Evolutionary conservation across 208 protist genomes (phyloP).

Genomic region (Leishmania arabica): DNA sequence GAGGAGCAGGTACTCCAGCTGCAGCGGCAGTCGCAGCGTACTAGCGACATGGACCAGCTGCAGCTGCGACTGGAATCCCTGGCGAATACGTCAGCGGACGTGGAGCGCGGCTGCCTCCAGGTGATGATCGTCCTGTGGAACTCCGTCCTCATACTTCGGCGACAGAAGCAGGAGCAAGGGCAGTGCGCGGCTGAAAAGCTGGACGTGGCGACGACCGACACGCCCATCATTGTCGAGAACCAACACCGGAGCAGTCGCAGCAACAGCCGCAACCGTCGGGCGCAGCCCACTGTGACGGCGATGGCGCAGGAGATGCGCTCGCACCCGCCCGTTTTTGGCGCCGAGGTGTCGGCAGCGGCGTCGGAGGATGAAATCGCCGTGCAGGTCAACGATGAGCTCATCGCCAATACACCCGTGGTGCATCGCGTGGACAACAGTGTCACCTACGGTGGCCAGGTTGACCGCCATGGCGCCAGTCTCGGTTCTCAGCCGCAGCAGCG

Average conservation of each 20-base stretch:
- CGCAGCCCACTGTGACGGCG: neutral
- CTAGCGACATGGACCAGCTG: constrained; percentile 38
- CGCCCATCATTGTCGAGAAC: constrained; percentile 17
- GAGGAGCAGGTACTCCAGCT: constrained; percentile 59
- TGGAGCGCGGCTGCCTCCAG: constrained; percentile 38
- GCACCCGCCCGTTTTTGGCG: neutral
- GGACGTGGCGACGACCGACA: neutral
- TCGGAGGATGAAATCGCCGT: neutral
- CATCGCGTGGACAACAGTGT: constrained; percentile 21
- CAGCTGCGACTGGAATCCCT: constrained; percentile 39
- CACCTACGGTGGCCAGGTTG: neutral
- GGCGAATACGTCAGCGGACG: constrained; percentile 21
- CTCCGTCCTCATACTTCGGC: constrained; percentile 32
- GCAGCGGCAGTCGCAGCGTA: constrained; percentile 30
- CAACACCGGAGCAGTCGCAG: neutral
- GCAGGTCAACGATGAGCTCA: neutral
- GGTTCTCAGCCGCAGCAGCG: neutral
- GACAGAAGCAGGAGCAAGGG: neutral
- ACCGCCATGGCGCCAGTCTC: neutral
- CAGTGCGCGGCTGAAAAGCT: constrained; percentile 1
- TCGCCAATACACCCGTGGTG: constrained; percentile 5
- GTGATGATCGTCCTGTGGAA: constrained; percentile 51
- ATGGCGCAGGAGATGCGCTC: neutral
- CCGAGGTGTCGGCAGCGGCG: neutral
- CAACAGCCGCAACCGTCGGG: neutral